These are phyloP conservation scores for Trichophyton mentagrophytes DNA, from an alignment of 2,329 filamentous ascomycete species.

Conservation along the genomic window DNA sequence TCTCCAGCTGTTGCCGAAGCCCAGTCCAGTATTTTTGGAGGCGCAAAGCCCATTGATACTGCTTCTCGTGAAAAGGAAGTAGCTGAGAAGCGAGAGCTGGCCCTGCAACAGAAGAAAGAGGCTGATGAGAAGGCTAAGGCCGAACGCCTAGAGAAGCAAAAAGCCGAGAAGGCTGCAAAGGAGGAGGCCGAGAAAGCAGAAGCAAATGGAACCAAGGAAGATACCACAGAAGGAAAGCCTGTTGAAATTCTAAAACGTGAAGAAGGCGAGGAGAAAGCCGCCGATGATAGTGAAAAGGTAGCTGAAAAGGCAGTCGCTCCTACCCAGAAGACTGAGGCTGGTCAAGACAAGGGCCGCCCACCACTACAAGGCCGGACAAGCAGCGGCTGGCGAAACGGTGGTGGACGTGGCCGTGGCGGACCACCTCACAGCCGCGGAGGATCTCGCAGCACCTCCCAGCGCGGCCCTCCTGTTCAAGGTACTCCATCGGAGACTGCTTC, in stretches of 20 bases:
- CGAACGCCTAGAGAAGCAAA: constrained; percentile 51
- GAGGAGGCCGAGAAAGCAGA: constrained; percentile 35
- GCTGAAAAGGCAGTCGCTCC: constrained; percentile 19
- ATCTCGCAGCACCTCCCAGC: background rate
- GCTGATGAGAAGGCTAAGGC: constrained; percentile 75
- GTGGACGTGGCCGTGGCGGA: constrained; percentile 5
- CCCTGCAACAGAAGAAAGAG: constrained; percentile 70
- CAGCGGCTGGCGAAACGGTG: constrained; percentile 30
- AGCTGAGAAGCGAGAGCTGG: constrained; percentile 70
- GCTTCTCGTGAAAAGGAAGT: constrained; percentile 77
- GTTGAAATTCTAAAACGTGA: constrained; percentile 45
- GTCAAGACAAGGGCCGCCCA: constrained; percentile 10
- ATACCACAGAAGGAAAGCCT: constrained; percentile 34
- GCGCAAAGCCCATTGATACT: constrained; percentile 86
- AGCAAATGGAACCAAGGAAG: constrained; percentile 30
- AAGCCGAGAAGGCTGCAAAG: constrained; percentile 51
- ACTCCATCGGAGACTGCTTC: constrained; percentile 7
- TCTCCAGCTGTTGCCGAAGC: constrained; percentile 44
- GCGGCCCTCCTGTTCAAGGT: constrained; percentile 7
- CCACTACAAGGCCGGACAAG: constrained; percentile 28
- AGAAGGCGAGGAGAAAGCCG: constrained; percentile 32
- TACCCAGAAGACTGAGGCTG: constrained; percentile 21
- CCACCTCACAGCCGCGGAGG: constrained; percentile 7
- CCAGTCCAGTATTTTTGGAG: constrained; percentile 88
- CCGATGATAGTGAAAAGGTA: constrained; percentile 27